A percentile compares a stretch with the other conserved stretches of the same genome.
These are phyloP conservation scores for Sporisorium sorghi DNA, from an alignment of 1,284 basidiomycete genomes.

Conservation along the genomic window DNA sequence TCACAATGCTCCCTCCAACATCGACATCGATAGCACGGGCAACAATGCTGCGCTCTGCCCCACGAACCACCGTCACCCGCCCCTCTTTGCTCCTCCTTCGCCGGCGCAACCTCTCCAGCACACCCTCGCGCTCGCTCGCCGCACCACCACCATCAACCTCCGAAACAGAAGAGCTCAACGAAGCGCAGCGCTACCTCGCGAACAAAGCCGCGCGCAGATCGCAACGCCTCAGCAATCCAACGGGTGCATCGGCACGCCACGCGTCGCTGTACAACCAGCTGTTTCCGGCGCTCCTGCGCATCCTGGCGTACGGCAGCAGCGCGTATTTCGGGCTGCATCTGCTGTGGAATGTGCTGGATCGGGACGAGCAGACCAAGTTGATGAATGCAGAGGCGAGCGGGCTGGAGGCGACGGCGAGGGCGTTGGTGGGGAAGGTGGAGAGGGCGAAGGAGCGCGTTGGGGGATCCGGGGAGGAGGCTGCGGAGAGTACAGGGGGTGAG, in stretches of 20 bases:
- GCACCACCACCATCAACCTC: slow-evolving; percentile 13
- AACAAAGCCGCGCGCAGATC: slow-evolving; percentile 35
- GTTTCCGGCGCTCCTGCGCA: slow-evolving; percentile 60
- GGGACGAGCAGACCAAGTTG: slow-evolving; percentile 49
- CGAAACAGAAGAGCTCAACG: slow-evolving; percentile 30
- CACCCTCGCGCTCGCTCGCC: slow-evolving; percentile 6
- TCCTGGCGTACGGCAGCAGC: slow-evolving; percentile 64
- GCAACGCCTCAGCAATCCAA: slow-evolving; percentile 18
- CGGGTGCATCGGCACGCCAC: slow-evolving; percentile 45
- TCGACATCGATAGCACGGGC: background rate
- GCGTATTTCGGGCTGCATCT: slow-evolving; percentile 67
- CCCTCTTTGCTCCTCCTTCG: background rate
- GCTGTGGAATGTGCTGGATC: slow-evolving; percentile 58
- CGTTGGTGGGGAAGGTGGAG: slow-evolving; percentile 27
- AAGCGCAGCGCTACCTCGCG: slow-evolving; percentile 43
- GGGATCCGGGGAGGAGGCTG: background rate
- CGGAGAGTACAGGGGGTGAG: background rate
- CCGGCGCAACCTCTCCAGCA: slow-evolving; percentile 11
- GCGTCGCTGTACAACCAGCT: slow-evolving; percentile 61
- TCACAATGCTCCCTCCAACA: slow-evolving; percentile 5
- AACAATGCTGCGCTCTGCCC: background rate
- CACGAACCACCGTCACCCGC: background rate
- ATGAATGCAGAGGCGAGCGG: slow-evolving; percentile 36
- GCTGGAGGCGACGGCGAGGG: slow-evolving; percentile 43
- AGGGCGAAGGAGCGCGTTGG: slow-evolving; percentile 10